A percentile compares a stretch with the other conserved stretches of the same genome.
These are phyloP conservation scores for Pestalotiopsis sp. DNA, from an alignment of 2,329 filamentous ascomycete genomes.

Conservation along the genomic window DNA sequence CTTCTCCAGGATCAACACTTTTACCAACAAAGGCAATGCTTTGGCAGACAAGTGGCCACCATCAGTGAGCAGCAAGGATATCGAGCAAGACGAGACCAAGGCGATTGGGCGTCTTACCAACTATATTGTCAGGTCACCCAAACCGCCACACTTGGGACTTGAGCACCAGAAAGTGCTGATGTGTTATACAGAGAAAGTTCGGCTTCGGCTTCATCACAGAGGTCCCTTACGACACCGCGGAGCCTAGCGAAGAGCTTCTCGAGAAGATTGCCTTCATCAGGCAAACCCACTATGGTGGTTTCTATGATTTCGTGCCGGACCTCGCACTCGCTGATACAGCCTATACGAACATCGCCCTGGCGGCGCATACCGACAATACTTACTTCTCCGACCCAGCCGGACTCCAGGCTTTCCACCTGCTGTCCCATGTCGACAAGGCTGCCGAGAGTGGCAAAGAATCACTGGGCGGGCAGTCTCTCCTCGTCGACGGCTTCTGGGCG, in stretches of 20 bases:
- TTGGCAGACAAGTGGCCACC: constrained; percentile 50
- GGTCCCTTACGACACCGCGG: constrained; percentile 65
- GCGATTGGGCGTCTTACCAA: constrained; percentile 64
- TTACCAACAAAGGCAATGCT: constrained; percentile 31
- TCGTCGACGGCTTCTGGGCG: constrained; percentile 84
- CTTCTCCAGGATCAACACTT: constrained; percentile 20
- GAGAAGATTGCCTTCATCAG: constrained; percentile 85
- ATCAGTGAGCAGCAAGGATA: constrained; percentile 58
- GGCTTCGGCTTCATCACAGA: constrained; percentile 79
- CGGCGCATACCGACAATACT: constrained; percentile 90
- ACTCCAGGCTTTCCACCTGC: constrained; percentile 88
- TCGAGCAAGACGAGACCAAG: constrained; percentile 56
- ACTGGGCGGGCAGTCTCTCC: constrained; percentile 73
- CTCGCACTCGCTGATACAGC: constrained; percentile 86
- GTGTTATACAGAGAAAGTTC: constrained; percentile 55
- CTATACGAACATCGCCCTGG: constrained; percentile 83
- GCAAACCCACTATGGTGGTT: constrained; percentile 84
- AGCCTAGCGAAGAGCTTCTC: constrained; percentile 74
- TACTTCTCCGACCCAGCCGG: constrained; percentile 94
- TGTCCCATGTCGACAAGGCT: constrained; percentile 63
- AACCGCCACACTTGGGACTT: neutral
- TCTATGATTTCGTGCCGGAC: constrained; percentile 84
- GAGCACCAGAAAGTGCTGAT: constrained; percentile 4
- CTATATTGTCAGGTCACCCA: constrained; percentile 52
- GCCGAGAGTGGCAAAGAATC: constrained; percentile 15